Evolutionary conservation across 306 rosid species (phyloP).

Genomic region (Lagenaria siceraria): DNA sequence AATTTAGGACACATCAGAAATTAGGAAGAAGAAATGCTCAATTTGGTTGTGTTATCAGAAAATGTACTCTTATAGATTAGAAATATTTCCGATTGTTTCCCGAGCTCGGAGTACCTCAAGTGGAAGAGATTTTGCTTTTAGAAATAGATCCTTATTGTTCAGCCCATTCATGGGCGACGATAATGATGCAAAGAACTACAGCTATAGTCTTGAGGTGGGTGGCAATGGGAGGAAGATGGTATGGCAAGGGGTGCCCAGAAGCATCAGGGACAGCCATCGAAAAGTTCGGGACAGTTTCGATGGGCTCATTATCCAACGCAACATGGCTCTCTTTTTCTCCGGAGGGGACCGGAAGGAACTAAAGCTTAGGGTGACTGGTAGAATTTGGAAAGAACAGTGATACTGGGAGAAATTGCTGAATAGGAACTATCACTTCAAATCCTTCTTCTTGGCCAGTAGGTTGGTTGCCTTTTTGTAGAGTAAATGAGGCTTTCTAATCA

Average conservation of each 20-base stretch:
- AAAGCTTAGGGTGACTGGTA: slow-evolving; percentile 79
- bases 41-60: neutral
- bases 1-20: neutral
- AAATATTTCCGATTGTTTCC: neutral
- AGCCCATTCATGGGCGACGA: slow-evolving; percentile 63
- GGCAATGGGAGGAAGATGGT: slow-evolving; percentile 87
- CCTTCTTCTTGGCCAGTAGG: neutral
- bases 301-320: slow-evolving; percentile 77
- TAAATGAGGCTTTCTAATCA: slow-evolving; percentile 16
- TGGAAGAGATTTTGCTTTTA: neutral
- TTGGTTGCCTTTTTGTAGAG: neutral
- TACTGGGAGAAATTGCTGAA: neutral
- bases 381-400: slow-evolving; percentile 89
- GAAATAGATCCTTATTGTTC: neutral
- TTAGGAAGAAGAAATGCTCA: neutral
- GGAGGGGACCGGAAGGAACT: slow-evolving; percentile 73
- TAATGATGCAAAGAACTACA: slow-evolving; percentile 77
- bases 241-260: slow-evolving; percentile 88
- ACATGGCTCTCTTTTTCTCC: slow-evolving; percentile 78
- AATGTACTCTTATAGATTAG: neutral
- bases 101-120: neutral
- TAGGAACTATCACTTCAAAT: slow-evolving; percentile 1
- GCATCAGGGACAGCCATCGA: slow-evolving; percentile 79
- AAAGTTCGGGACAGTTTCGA: slow-evolving; percentile 88
- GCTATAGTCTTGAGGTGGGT: slow-evolving; percentile 44